Evolutionary conservation across 352 stramenopile species (phyloP), one percentile per base, ranked within the genome.

Genomic region (Globisporangium paddicum): DNA sequence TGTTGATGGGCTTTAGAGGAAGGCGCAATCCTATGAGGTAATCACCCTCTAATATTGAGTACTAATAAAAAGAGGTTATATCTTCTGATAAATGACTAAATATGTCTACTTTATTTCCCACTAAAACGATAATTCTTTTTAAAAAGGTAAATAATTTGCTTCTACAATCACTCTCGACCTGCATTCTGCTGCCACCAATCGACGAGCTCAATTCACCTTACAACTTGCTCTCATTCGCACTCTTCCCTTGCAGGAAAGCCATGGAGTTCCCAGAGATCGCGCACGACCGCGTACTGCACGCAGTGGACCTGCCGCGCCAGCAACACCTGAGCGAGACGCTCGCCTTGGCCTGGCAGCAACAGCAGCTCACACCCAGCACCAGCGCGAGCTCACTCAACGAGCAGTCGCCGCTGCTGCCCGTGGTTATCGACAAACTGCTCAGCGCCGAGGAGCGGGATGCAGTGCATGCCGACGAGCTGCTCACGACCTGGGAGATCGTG

Each of bases 261-360:
- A 77, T 77, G 66, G 69, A 77, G 35, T 50, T 77, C 1, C 53
- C 63, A 0, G 60, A 63, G 40, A 19, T 72, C 34, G 60, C 48
- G 32, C 67, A 72, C 40, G 67, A 75, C 54, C 48, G 32, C 8
- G 44, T 73, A 45, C 58, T 75, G 35, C 66, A 71, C 63, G 45
- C 71, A 34, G 56, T 77, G 21, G 69, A 77, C 47, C 60, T 70
- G 42, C 60, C 66, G 28, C 63, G 42, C 34, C 57, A 72, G 38
- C 45, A 77, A 38, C 69, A 72, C 25, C 47, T 68, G 9, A 37
- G 51, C 18, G 11, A 64, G n/a, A 60, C 65, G 26, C 51, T 77
- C 46, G 56, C 53, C 30, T 28, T 60, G 34, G 55, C 65, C 13
- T 51, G 45, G 11, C 44, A 71, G 4, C 30, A 53, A 34, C 45